Evolutionary conservation across 164 flowering plant species (phyloP).

Genomic region (Aristolochia californica): DNA sequence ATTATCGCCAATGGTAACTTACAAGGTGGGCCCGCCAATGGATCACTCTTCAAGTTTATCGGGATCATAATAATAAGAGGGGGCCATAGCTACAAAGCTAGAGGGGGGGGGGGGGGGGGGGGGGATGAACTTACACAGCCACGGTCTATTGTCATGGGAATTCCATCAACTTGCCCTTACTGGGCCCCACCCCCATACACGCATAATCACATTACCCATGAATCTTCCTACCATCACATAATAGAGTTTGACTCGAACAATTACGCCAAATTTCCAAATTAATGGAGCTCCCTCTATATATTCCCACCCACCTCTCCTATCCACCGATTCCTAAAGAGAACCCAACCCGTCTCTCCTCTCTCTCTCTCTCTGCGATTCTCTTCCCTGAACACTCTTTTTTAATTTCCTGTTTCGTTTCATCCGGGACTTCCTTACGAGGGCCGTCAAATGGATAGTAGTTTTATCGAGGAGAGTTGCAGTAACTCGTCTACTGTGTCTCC

Average conservation of each 20-base stretch:
- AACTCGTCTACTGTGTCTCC: constrained; percentile 21
- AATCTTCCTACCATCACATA: constrained; percentile 41
- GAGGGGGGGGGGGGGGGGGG: no score
- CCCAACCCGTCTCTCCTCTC: not conserved
- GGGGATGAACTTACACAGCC: constrained; percentile 61
- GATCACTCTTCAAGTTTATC: no score
- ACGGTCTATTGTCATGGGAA: constrained; percentile 67
- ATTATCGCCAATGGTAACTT: no score
- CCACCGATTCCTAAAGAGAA: no score
- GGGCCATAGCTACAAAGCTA: constrained; percentile 15
- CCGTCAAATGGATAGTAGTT: constrained; percentile 40
- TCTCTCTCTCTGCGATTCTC: not conserved
- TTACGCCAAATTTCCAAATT: not conserved
- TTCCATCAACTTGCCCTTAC: constrained; percentile 51
- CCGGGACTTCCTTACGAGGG: no score
- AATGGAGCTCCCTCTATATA: not conserved
- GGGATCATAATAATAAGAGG: constrained; percentile 12
- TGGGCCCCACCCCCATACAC: constrained; percentile 53
- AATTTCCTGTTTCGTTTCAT: no score
- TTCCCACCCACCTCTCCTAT: no score
- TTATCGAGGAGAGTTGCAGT: constrained; percentile 39
- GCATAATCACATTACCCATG: constrained; percentile 21
- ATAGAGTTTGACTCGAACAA: constrained; percentile 38
- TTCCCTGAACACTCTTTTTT: no score
- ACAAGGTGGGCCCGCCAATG: no score